A percentile compares a stretch with the other conserved stretches of the same genome.
Evolutionary conservation across 768 basidiomycete genomes (phyloP).

Genomic region (Naganishia kalamii): DNA sequence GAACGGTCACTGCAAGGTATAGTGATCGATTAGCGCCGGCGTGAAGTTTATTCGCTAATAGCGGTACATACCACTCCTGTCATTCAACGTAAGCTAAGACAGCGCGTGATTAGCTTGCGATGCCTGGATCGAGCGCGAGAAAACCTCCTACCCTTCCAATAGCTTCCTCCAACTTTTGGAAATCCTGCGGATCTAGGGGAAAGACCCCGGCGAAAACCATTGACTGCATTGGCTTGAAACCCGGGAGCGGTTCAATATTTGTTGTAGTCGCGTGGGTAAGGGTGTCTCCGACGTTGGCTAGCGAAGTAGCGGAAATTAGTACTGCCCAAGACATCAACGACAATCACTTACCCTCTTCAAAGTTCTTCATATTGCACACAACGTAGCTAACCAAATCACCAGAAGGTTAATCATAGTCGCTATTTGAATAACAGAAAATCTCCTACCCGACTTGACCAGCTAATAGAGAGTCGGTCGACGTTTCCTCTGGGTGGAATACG

Average conservation of each 20-base stretch:
- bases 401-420: not conserved
- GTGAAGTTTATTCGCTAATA: not conserved
- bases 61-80: constrained; percentile 39
- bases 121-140: not conserved
- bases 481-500: constrained; percentile 81
- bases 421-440: not conserved
- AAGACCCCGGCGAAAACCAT: constrained; percentile 98
- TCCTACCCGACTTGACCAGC: constrained; percentile 46
- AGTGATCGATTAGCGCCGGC: not conserved
- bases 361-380: constrained; percentile 95
- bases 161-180: constrained; percentile 90
- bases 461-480: constrained; percentile 53
- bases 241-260: constrained; percentile 72
- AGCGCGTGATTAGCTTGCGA: not conserved
- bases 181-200: constrained; percentile 84
- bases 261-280: constrained; percentile 58
- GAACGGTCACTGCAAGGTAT: constrained; percentile 65
- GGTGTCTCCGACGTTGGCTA: constrained; percentile 87
- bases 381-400: constrained; percentile 28
- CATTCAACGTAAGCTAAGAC: constrained; percentile 42
- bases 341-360: constrained; percentile 16
- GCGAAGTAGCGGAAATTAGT: not conserved
- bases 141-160: constrained; percentile 66
- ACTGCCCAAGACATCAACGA: not conserved
- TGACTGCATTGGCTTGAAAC: constrained; percentile 84